Base-by-base conservation (phyloP, 176 grass and related monocot genomes). In the Carex parvula region DNA sequence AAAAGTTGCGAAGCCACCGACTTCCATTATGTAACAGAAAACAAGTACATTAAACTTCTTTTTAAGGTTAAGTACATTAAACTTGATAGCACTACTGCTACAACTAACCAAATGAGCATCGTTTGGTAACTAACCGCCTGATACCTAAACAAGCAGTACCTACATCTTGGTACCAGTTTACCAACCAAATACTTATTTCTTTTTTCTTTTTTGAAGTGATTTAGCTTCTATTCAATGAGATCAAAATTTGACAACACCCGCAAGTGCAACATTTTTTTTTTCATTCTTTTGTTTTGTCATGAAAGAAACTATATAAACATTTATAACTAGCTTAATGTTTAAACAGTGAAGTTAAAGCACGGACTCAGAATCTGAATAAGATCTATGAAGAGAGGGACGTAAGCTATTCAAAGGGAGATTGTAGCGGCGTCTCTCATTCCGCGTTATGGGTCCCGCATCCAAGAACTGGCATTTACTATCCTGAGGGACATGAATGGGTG, bases 401-500 rank as follows among this genome's bases (percentile, higher is more conserved):
- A 75, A 75, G 20, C 46, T 53, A 17, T 53, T 60, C 20, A 3
- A 83, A 83, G 48, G 80, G 21, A 82, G 44, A 82, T 18, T 54
- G 61, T 52, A 65, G 6, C 3, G 64, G 64, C 21, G 0, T 69
- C 41, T 83, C 81, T 53, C 44, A 83, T 32, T 55, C 89, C 30
- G 80, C 87, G 70, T 11, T 89, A 60, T 99, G 96, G 96, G 83
- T 95, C 70, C 91, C 96, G 29, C 87, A 99, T 70, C 89, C 93
- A 57, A 95, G 91, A 87, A 99, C 96, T 26, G 96, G 93, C 81
- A 99, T 99, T 20, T 99, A 95, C 85, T 99, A 94, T 79, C 96
- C 96, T 22, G 90, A 86, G 50, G 93, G 96, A 14, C 87, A 94
- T 81, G 96, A 99, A 67, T 92, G 93, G 96, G 91, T 99, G 65